phyloP scores from a whole-genome alignment of 148 eudicot genomes.

The Chenopodium berlandieri region DNA sequence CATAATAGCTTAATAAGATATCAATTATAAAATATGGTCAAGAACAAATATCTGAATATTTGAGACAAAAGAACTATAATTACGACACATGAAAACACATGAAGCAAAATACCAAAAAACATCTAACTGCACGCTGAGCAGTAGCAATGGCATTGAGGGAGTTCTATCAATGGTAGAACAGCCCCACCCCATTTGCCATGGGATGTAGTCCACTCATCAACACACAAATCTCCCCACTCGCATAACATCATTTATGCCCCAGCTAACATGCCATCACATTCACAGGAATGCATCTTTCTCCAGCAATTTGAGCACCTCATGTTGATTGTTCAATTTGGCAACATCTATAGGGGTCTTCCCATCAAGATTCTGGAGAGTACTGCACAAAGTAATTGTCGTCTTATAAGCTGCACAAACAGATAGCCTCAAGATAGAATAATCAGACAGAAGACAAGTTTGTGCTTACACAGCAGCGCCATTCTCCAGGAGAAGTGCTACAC shows the following conservation, averaged over 20 bases:
- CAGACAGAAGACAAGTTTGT: neutral
- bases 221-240: conserved; percentile 14
- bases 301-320: conserved; percentile 74
- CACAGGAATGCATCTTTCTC: conserved; percentile 95
- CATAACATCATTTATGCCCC: conserved; percentile 1
- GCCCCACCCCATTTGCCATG: conserved; percentile 1
- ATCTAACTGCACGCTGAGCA: conserved; percentile 16
- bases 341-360: conserved; percentile 96
- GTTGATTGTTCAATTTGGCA: conserved; percentile 88
- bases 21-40: neutral
- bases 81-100: conserved; percentile 13
- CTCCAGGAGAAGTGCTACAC: conserved; percentile 85
- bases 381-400: conserved; percentile 32
- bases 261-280: conserved; percentile 11
- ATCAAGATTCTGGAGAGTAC: conserved; percentile 92
- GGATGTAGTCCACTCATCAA: conserved; percentile 12
- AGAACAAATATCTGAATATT: conserved; percentile 11
- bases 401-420: conserved; percentile 1
- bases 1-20: neutral
- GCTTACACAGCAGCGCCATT: conserved; percentile 98
- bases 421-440: neutral
- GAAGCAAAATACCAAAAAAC: conserved; percentile 21
- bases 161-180: conserved; percentile 17
- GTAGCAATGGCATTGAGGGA: conserved; percentile 13
- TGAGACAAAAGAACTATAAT: conserved; percentile 3